A percentile compares a stretch with the other conserved stretches of the same genome.
phyloP scores from a whole-genome alignment of 176 grass and related monocot species.

The Saccharum spontaneum region DNA sequence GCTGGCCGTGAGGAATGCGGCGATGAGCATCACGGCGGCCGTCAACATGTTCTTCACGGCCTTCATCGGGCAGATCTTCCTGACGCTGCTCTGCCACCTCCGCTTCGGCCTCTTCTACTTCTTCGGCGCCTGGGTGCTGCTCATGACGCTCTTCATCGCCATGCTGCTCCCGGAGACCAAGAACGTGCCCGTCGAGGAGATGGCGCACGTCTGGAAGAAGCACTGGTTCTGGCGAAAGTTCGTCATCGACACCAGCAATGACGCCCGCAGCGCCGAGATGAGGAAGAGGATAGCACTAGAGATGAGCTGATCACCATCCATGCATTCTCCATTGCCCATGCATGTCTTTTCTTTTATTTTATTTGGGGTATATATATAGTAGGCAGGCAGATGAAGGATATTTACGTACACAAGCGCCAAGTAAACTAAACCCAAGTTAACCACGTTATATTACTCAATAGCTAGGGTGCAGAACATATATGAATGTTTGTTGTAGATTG shows the following conservation, averaged over 20 bases:
- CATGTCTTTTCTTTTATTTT: too few species aligned
- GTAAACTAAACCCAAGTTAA: too few species aligned
- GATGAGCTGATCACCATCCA: conserved; percentile 42
- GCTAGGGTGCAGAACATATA: not conserved
- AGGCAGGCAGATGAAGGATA: too few species aligned
- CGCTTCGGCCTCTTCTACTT: conserved; percentile 61
- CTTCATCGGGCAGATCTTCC: conserved; percentile 57
- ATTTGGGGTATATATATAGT: too few species aligned
- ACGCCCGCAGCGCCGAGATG: conserved; percentile 48
- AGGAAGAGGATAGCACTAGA: conserved; percentile 69
- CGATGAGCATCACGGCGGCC: conserved; percentile 47
- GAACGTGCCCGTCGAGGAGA: conserved; percentile 49
- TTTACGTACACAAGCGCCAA: too few species aligned
- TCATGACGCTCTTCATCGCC: conserved; percentile 66
- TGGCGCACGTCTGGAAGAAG: conserved; percentile 41
- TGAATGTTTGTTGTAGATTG: not conserved
- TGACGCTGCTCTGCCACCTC: conserved; percentile 56
- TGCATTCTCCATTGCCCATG: too few species aligned
- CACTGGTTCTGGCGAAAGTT: conserved; percentile 62
- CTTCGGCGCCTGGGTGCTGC: conserved; percentile 44
- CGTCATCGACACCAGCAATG: conserved; percentile 32
- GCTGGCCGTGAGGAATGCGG: conserved; percentile 36
- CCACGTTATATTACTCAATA: not conserved
- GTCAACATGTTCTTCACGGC: conserved; percentile 67
- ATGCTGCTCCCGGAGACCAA: conserved; percentile 58